Conservation (phyloP, 371 early-diverging fungal genomes). For the Lichtheimia corymbifera region DNA sequence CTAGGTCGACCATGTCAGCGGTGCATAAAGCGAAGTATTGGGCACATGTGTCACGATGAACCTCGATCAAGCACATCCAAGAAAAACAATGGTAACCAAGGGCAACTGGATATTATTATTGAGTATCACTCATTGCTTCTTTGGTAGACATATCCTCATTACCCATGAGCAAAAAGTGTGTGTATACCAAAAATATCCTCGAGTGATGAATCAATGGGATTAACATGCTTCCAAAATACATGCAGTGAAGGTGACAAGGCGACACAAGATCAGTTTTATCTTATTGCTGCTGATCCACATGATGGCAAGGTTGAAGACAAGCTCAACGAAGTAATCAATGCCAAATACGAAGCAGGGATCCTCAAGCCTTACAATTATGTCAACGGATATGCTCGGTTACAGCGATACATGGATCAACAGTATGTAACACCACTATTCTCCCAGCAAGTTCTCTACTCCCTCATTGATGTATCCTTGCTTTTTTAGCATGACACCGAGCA, state of each 20-base stretch:
- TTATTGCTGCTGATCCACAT: slow-evolving; percentile 87
- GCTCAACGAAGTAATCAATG: slow-evolving; percentile 85
- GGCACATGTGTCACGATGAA: slow-evolving; percentile 80
- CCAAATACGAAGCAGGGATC: slow-evolving; percentile 92
- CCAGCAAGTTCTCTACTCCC: background rate
- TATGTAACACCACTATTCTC: slow-evolving; percentile 22
- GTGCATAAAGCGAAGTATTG: slow-evolving; percentile 87
- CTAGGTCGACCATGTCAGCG: slow-evolving; percentile 85
- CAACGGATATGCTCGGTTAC: slow-evolving; percentile 86
- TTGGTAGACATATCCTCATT: background rate
- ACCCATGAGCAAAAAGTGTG: background rate
- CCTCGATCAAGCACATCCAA: slow-evolving; percentile 35
- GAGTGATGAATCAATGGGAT: background rate
- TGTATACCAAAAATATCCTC: background rate
- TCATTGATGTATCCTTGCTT: background rate
- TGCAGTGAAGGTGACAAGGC: background rate
- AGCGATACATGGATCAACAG: slow-evolving; percentile 88
- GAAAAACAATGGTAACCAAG: slow-evolving; percentile 3
- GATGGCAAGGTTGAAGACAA: slow-evolving; percentile 84
- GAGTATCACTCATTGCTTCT: background rate
- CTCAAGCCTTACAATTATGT: slow-evolving; percentile 94
- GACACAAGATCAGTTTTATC: slow-evolving; percentile 74
- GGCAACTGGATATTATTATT: background rate
- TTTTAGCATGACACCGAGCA: slow-evolving; percentile 68
- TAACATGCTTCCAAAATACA: background rate